Percentiles rank a stretch among this genome's conserved stretches.
phyloP scores from a whole-genome alignment of 768 basidiomycete genomes.

The Hydnomerulius pinastri region DNA sequence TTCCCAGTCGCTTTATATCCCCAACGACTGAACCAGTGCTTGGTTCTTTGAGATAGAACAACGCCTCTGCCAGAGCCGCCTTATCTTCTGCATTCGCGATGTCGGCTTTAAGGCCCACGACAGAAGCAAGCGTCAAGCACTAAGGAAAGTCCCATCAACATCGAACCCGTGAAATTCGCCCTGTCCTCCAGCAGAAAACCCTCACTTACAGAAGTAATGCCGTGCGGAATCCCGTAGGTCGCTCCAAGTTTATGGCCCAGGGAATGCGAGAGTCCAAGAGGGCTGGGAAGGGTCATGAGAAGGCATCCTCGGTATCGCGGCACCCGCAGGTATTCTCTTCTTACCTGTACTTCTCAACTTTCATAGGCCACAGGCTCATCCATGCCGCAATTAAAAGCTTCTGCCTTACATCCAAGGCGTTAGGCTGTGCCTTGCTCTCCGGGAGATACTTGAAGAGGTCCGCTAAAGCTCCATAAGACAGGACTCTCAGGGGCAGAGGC shows the following conservation, averaged over 20 bases:
- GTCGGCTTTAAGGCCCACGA: constrained; percentile 59
- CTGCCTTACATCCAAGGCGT: constrained; percentile 59
- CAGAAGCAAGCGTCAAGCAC: constrained; percentile 74
- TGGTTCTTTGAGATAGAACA: constrained; percentile 60
- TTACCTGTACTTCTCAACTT: constrained; percentile 56
- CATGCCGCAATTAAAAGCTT: constrained; percentile 73
- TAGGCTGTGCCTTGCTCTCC: constrained; percentile 57
- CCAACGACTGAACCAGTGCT: constrained; percentile 65
- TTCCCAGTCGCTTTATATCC: constrained; percentile 57
- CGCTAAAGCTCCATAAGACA: constrained; percentile 65
- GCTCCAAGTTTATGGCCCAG: constrained; percentile 77
- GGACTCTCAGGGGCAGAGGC: constrained; percentile 58
- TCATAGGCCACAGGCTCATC: constrained; percentile 79
- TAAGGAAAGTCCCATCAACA: constrained; percentile 23
- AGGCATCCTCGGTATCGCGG: neutral
- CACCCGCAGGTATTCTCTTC: neutral
- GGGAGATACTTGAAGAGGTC: constrained; percentile 79
- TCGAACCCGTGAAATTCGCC: constrained; percentile 5
- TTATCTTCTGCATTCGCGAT: constrained; percentile 63
- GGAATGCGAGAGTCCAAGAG: constrained; percentile 75
- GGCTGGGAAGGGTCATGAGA: constrained; percentile 33
- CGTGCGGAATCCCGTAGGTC: constrained; percentile 74
- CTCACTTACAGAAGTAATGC: constrained; percentile 72
- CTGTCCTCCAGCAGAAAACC: neutral
- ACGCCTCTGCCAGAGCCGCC: constrained; percentile 52